Evolutionary conservation across 306 rosid genomes (phyloP).

Genomic region (Acacia acuminata): DNA sequence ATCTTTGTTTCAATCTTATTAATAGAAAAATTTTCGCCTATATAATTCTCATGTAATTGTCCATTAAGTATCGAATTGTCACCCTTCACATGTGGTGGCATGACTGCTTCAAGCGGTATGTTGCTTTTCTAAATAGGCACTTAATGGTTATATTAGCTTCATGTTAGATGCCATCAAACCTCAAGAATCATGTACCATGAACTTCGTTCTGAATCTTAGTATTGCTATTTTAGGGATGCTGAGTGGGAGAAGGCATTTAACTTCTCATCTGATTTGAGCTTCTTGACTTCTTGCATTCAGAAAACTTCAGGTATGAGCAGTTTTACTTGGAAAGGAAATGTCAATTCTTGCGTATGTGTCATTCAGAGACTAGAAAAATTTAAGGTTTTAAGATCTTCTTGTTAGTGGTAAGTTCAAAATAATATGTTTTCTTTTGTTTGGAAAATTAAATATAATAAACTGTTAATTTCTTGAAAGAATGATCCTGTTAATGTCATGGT

Average conservation of each 20-base stretch:
- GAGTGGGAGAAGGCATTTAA: slow-evolving; percentile 94
- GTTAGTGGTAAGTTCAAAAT: not conserved
- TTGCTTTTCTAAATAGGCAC: not conserved
- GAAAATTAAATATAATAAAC: not conserved
- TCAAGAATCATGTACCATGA: not conserved
- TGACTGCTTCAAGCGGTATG: not conserved
- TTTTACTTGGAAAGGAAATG: not conserved
- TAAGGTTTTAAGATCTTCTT: not conserved
- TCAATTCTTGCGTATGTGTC: not conserved
- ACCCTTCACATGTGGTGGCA: not conserved
- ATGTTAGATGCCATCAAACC: not conserved
- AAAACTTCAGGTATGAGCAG: slow-evolving; percentile 63
- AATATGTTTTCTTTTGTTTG: not conserved
- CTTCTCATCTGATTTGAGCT: slow-evolving; percentile 71
- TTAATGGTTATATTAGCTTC: not conserved
- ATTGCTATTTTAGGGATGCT: slow-evolving; percentile 64
- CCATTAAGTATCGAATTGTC: not conserved
- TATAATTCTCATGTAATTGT: not conserved
- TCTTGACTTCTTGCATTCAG: slow-evolving; percentile 82
- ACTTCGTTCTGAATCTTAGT: slow-evolving; percentile 7
- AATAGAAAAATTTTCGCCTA: not conserved
- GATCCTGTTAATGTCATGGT: not conserved
- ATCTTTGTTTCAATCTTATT: not conserved
- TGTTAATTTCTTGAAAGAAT: not conserved
- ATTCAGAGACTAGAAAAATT: not conserved